A percentile compares a stretch with the other conserved stretches of the same genome.
phyloP scores from a whole-genome alignment of 2,329 filamentous ascomycete species.

The Trichoderma asperellum region DNA sequence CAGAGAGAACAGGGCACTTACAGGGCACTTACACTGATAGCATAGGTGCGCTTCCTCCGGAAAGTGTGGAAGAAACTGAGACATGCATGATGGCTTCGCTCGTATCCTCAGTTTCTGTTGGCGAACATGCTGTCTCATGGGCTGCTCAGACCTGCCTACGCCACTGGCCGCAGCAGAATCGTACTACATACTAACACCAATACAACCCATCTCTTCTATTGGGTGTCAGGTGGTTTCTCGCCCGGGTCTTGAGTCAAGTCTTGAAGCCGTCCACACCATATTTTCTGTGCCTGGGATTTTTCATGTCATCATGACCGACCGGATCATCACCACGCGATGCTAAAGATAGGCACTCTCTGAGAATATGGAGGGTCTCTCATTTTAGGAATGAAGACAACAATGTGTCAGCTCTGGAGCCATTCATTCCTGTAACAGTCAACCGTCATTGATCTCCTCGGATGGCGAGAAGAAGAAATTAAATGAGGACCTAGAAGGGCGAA shows the following conservation, averaged over 20 bases:
- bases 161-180: slow-evolving; percentile 30
- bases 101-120: slow-evolving; percentile 29
- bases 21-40: slow-evolving; percentile 13
- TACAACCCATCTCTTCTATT: slow-evolving; percentile 22
- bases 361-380: slow-evolving; percentile 11
- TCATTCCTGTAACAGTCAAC: neutral
- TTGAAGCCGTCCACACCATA: slow-evolving; percentile 18
- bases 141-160: slow-evolving; percentile 10
- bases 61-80: slow-evolving; percentile 33
- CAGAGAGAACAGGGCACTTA: slow-evolving; percentile 3
- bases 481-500: neutral
- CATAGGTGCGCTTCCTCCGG: slow-evolving; percentile 27
- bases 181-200: neutral
- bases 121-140: slow-evolving; percentile 21
- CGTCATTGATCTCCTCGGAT: neutral
- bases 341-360: slow-evolving; percentile 14
- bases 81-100: slow-evolving; percentile 35
- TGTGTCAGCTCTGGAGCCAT: slow-evolving; percentile 5
- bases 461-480: neutral
- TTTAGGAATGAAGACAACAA: slow-evolving; percentile 8
- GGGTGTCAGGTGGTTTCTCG: slow-evolving; percentile 30
- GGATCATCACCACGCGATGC: slow-evolving; percentile 12
- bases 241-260: slow-evolving; percentile 9
- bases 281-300: neutral
- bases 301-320: slow-evolving; percentile 24